Evolutionary conservation across 2,329 filamentous ascomycete species (phyloP).

Genomic region (Monosporascus cannonballus): DNA sequence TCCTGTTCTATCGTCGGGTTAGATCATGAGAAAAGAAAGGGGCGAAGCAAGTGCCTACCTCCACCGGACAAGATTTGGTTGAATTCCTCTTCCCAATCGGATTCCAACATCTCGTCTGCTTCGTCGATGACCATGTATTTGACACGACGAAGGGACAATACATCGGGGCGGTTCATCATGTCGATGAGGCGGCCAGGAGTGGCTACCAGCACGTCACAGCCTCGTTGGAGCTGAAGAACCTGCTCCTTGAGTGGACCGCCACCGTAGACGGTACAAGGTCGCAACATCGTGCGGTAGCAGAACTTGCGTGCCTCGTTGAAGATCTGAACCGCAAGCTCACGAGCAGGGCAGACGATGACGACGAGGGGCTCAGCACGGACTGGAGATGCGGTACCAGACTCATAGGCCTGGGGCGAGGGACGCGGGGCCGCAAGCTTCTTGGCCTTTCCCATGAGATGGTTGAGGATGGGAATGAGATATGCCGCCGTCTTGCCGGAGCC

Average conservation of each 20-base stretch:
- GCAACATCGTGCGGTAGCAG: slow-evolving; percentile 91
- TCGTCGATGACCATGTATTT: slow-evolving; percentile 85
- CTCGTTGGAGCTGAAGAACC: slow-evolving; percentile 65
- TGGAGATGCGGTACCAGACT: slow-evolving; percentile 35
- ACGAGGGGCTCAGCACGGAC: slow-evolving; percentile 82
- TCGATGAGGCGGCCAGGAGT: slow-evolving; percentile 83
- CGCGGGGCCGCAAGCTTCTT: slow-evolving; percentile 78
- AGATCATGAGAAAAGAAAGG: slow-evolving; percentile 9
- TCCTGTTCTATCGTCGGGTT: slow-evolving; percentile 57
- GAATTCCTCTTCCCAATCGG: slow-evolving; percentile 74
- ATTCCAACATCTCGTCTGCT: slow-evolving; percentile 83
- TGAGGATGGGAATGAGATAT: slow-evolving; percentile 83
- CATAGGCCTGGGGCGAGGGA: slow-evolving; percentile 56
- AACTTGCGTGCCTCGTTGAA: slow-evolving; percentile 91
- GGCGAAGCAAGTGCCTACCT: slow-evolving; percentile 47
- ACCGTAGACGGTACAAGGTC: slow-evolving; percentile 84
- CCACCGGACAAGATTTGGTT: slow-evolving; percentile 71
- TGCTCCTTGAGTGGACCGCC: slow-evolving; percentile 69
- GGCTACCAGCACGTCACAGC: slow-evolving; percentile 84
- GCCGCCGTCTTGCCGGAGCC: slow-evolving; percentile 96
- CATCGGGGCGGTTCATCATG: slow-evolving; percentile 66
- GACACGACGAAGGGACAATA: slow-evolving; percentile 69
- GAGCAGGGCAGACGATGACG: slow-evolving; percentile 76
- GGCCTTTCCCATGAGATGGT: slow-evolving; percentile 90
- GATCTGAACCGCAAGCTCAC: slow-evolving; percentile 89